These are phyloP conservation scores for Candida ortonii DNA, from an alignment of 805 yeast species.

Conservation along the genomic window DNA sequence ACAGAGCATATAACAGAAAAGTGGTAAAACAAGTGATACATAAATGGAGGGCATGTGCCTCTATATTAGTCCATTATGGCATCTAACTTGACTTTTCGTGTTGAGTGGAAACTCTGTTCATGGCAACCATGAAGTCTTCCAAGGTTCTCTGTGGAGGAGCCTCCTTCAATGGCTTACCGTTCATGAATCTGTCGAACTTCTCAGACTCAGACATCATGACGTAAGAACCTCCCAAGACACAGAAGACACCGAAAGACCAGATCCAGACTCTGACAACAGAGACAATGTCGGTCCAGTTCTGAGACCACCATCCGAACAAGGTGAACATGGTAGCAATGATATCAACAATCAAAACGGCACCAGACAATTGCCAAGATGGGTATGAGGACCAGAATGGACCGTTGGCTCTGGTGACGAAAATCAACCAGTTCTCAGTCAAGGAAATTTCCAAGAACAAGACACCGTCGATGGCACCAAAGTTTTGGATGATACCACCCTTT, in stretches of 20 bases:
- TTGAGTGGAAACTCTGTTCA: slow-evolving; percentile 88
- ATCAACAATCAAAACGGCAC: slow-evolving; percentile 90
- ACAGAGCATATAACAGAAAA: slow-evolving; percentile 13
- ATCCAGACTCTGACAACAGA: slow-evolving; percentile 93
- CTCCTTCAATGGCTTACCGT: slow-evolving; percentile 69
- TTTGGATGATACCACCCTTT: slow-evolving; percentile 92
- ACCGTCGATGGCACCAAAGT: slow-evolving; percentile 93
- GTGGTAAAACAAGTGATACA: slow-evolving; percentile 10
- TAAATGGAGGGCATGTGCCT: slow-evolving; percentile 15
- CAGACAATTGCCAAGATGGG: slow-evolving; percentile 96
- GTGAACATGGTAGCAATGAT: slow-evolving; percentile 89
- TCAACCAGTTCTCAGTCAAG: slow-evolving; percentile 95
- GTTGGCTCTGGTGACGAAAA: slow-evolving; percentile 93
- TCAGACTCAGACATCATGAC: slow-evolving; percentile 84
- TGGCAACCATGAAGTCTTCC: slow-evolving; percentile 81
- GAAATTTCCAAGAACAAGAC: slow-evolving; percentile 91
- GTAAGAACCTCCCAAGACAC: slow-evolving; percentile 95
- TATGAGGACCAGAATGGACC: slow-evolving; percentile 98
- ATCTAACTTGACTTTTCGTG: slow-evolving; percentile 73
- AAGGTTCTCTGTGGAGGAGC: slow-evolving; percentile 61
- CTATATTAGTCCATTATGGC: slow-evolving; percentile 14
- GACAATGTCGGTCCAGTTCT: slow-evolving; percentile 95
- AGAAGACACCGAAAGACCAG: slow-evolving; percentile 96
- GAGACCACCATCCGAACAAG: slow-evolving; percentile 96
- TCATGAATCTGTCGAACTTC: slow-evolving; percentile 78